Percentiles rank a stretch among this genome's conserved stretches.
Conservation (phyloP, 805 yeast species). For the Cyberlindnera sargentensis region DNA sequence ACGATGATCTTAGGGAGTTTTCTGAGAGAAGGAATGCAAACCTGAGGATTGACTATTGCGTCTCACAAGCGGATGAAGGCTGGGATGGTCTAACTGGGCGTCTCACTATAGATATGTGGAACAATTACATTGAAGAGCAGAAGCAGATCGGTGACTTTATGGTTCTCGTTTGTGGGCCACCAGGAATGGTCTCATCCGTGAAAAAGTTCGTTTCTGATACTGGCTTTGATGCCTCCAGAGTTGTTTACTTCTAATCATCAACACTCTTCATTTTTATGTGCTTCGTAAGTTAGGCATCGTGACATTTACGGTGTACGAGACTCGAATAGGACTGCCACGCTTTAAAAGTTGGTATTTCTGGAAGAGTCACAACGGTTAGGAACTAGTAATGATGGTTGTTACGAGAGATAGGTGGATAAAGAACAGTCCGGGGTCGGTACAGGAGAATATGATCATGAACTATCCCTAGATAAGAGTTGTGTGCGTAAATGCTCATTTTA, state of each 20-base stretch:
- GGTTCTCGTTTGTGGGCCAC: constrained; percentile 63
- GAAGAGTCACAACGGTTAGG: no score
- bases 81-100: constrained; percentile 55
- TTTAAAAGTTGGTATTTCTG: no score
- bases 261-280: background rate
- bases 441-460: no score
- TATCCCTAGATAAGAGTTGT: no score
- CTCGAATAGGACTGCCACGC: no score
- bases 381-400: no score
- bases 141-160: constrained; percentile 43
- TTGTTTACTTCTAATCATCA: constrained; percentile 15
- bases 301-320: no score
- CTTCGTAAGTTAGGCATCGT: background rate
- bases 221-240: constrained; percentile 33
- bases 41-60: constrained; percentile 50
- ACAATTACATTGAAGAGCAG: constrained; percentile 39
- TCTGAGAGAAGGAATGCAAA: constrained; percentile 45
- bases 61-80: constrained; percentile 37
- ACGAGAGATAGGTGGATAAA: no score
- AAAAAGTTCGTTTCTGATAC: constrained; percentile 41
- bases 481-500: no score
- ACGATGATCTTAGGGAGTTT: constrained; percentile 61
- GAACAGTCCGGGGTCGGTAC: no score
- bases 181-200: constrained; percentile 53
- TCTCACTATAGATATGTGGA: constrained; percentile 47